phyloP scores from a whole-genome alignment of 148 eudicot species.

The Tetragonia tetragonoides region DNA sequence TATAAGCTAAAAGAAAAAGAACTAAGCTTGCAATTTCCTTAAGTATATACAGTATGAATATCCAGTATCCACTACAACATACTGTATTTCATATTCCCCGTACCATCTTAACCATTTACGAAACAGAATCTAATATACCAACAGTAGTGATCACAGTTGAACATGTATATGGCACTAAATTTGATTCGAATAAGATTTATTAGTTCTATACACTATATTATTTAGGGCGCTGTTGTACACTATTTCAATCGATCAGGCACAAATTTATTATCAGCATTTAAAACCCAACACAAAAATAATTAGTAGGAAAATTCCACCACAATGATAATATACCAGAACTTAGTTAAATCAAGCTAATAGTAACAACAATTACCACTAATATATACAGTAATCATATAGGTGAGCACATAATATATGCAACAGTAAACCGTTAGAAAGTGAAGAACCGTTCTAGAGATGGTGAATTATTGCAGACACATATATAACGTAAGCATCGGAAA shows the following conservation, averaged over 20 bases:
- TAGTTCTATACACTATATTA: neutral
- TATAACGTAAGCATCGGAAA: neutral
- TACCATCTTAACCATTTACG: neutral
- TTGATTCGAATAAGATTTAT: neutral
- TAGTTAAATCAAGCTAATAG: neutral
- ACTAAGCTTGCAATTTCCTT: too few relatives aligned
- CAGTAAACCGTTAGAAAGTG: conserved; percentile 8
- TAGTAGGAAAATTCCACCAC: too few relatives aligned
- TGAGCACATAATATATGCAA: neutral
- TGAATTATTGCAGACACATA: neutral
- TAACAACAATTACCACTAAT: neutral
- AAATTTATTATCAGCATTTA: neutral
- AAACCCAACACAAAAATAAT: neutral
- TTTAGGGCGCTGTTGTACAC: neutral
- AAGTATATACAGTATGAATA: too few relatives aligned
- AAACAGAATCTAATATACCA: conserved; percentile 2
- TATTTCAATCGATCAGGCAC: neutral
- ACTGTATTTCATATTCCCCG: neutral
- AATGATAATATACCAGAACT: neutral
- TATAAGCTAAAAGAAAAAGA: neutral
- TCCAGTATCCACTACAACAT: neutral
- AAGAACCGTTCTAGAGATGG: neutral
- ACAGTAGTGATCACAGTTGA: neutral
- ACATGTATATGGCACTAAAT: neutral
- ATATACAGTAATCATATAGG: neutral